These are phyloP conservation scores for Euphorbia schlechtendalii DNA, from an alignment of 441 rosid genomes.

Conservation along the genomic window DNA sequence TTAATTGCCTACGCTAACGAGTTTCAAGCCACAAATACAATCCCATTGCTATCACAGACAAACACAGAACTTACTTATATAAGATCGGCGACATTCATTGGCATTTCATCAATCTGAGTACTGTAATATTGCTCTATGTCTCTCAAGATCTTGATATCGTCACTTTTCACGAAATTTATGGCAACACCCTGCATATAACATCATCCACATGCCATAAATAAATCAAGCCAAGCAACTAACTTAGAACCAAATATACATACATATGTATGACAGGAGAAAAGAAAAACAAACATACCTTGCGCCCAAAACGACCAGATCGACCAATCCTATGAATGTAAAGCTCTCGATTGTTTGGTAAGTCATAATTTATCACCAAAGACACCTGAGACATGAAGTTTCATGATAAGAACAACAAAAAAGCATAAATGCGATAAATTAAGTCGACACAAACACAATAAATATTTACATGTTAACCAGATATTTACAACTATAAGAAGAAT, in stretches of 20 bases:
- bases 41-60: no score
- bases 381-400: constrained; percentile 30
- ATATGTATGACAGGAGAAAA: no score
- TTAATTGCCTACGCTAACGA: no score
- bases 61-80: no score
- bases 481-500: not conserved
- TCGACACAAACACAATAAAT: not conserved
- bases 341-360: constrained; percentile 94
- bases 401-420: constrained; percentile 2
- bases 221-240: not conserved
- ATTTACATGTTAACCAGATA: not conserved
- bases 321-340: constrained; percentile 94
- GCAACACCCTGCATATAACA: constrained; percentile 74
- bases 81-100: constrained; percentile 92
- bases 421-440: no score
- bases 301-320: constrained; percentile 95
- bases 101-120: constrained; percentile 98
- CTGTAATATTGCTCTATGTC: constrained; percentile 97
- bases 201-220: constrained; percentile 1
- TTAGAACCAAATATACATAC: constrained; percentile 1
- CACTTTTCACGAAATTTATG: constrained; percentile 84
- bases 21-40: no score
- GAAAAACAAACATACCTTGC: constrained; percentile 36
- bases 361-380: constrained; percentile 88
- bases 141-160: constrained; percentile 86